phyloP scores from a whole-genome alignment of 371 early-diverging fungal genomes.

The Mucor racemosus region DNA sequence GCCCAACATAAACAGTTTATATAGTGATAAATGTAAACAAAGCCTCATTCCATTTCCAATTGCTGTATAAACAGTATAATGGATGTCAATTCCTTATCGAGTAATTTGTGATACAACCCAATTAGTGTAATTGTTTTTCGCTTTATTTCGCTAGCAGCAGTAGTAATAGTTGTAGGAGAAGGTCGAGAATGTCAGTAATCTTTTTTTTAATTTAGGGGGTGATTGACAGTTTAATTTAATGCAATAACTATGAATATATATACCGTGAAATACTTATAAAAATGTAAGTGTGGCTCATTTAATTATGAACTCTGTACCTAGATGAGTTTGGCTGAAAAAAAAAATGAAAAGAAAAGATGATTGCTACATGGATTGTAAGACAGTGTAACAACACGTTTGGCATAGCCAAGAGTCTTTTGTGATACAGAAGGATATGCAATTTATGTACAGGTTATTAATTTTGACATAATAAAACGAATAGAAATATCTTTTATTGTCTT shows the following conservation, averaged over 20 bases:
- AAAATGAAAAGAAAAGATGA: neutral
- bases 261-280: neutral
- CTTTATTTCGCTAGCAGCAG: neutral
- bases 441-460: neutral
- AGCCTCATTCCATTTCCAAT: conserved; percentile 15
- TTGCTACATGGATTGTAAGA: neutral
- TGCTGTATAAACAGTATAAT: neutral
- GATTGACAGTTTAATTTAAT: neutral
- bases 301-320: neutral
- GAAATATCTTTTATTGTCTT: too few relatives aligned
- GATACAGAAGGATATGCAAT: neutral
- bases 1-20: conserved; percentile 12
- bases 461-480: too few relatives aligned
- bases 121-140: neutral
- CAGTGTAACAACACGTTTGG: neutral
- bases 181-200: neutral
- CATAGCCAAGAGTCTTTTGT: neutral
- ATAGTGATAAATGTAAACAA: conserved; percentile 11
- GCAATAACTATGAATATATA: neutral
- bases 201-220: neutral
- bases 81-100: neutral
- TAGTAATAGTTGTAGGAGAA: neutral
- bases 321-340: conserved; percentile 2
- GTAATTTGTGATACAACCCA: neutral
- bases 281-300: neutral